These are phyloP conservation scores for Epichloe uncinata DNA, from an alignment of 2,329 filamentous ascomycete species.

Conservation along the genomic window DNA sequence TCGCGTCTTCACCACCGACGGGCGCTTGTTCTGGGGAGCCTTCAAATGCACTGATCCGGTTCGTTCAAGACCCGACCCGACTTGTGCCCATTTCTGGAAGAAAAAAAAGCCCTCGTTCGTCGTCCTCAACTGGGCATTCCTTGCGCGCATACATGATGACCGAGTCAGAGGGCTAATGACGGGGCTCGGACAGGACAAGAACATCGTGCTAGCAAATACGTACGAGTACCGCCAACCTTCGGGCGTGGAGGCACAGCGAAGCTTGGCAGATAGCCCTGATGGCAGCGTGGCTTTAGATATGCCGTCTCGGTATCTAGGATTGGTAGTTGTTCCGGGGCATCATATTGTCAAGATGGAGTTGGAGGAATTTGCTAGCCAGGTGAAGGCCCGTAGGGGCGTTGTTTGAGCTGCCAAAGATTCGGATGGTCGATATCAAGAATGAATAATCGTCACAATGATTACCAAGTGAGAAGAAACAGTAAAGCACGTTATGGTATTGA, in stretches of 20 bases:
- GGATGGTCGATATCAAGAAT: too few relatives aligned
- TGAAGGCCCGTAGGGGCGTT: conserved; percentile 12
- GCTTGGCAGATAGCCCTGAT: conserved; percentile 18
- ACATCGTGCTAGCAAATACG: conserved; percentile 73
- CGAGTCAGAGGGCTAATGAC: background rate
- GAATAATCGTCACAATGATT: too few relatives aligned
- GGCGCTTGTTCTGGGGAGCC: conserved; percentile 74
- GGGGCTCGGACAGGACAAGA: conserved; percentile 53
- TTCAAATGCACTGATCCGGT: conserved; percentile 95
- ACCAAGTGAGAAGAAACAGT: background rate
- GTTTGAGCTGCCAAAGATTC: background rate
- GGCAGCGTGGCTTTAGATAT: conserved; percentile 51
- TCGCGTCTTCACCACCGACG: conserved; percentile 67
- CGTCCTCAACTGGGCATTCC: too few relatives aligned
- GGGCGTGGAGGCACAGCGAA: conserved; percentile 28
- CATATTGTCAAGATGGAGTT: conserved; percentile 81
- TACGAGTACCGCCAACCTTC: conserved; percentile 80
- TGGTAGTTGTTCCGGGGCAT: conserved; percentile 78
- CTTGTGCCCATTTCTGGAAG: too few relatives aligned
- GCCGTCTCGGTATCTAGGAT: conserved; percentile 73
- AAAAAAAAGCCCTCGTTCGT: background rate
- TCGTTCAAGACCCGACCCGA: conserved; percentile 18
- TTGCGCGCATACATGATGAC: background rate
- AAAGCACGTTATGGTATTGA: conserved; percentile 13
- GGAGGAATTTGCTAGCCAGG: conserved; percentile 56